Percentiles rank a stretch among this genome's conserved stretches.
These are phyloP conservation scores for Pholiota adiposa DNA, from an alignment of 1,284 basidiomycete species.

Conservation along the genomic window DNA sequence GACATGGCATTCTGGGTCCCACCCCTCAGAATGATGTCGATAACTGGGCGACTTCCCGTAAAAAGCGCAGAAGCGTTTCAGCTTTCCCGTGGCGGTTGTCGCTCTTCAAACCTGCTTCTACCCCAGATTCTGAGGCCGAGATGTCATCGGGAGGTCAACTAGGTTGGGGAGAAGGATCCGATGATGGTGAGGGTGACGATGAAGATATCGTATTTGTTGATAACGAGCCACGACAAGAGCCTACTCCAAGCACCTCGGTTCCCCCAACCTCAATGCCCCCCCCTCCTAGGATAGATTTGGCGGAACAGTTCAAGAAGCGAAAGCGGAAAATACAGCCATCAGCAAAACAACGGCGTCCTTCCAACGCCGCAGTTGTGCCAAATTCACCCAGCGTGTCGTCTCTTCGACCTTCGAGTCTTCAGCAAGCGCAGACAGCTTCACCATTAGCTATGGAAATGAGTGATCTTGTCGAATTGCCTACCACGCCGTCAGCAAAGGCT, in stretches of 20 bases:
- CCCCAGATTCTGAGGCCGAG: background rate
- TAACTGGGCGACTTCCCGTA: background rate
- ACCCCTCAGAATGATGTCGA: background rate
- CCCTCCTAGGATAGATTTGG: background rate
- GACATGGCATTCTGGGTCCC: background rate
- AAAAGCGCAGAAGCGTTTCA: background rate
- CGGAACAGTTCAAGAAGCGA: background rate
- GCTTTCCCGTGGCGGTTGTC: background rate
- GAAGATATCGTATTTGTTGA: background rate
- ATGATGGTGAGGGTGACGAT: background rate
- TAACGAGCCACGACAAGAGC: background rate
- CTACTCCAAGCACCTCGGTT: background rate
- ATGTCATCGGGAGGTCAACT: background rate
- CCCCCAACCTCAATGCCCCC: background rate
- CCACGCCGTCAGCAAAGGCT: slow-evolving; percentile 21
- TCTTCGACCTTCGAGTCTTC: background rate
- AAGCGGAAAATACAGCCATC: background rate
- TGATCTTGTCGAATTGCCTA: background rate
- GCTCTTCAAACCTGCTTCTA: background rate
- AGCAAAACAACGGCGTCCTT: background rate
- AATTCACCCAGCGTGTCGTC: background rate
- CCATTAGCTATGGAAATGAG: too few species aligned
- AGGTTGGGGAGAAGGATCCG: background rate
- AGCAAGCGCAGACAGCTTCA: background rate
- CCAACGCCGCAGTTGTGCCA: background rate